These are phyloP conservation scores for Moniliophthora roreri DNA, from an alignment of 1,284 basidiomycete genomes.

Conservation along the genomic window DNA sequence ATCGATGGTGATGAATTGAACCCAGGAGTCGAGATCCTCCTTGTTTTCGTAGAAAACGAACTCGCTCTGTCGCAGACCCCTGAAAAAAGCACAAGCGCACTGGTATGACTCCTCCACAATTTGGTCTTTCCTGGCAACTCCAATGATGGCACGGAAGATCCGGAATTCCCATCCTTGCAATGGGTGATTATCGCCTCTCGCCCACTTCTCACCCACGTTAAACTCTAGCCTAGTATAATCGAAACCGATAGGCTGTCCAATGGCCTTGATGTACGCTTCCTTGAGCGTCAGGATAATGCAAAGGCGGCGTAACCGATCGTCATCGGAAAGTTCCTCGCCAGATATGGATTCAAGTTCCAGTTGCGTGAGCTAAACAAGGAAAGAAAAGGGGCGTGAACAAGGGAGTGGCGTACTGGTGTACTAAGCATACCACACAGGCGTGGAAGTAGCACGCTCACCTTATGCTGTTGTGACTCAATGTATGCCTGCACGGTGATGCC, in stretches of 20 bases:
- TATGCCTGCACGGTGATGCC: slow-evolving; percentile 58
- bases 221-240: slow-evolving; percentile 79
- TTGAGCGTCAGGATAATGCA: slow-evolving; percentile 76
- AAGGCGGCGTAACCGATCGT: slow-evolving; percentile 66
- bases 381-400: background rate
- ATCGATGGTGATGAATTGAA: slow-evolving; percentile 79
- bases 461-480: slow-evolving; percentile 71
- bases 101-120: slow-evolving; percentile 68
- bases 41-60: slow-evolving; percentile 71
- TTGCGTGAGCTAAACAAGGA: slow-evolving; percentile 55
- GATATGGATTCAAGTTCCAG: slow-evolving; percentile 40
- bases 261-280: slow-evolving; percentile 75
- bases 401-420: background rate
- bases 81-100: slow-evolving; percentile 73
- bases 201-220: slow-evolving; percentile 61
- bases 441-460: slow-evolving; percentile 42
- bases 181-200: slow-evolving; percentile 62
- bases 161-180: slow-evolving; percentile 82
- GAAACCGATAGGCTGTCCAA: slow-evolving; percentile 76
- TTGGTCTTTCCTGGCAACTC: slow-evolving; percentile 53
- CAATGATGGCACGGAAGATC: slow-evolving; percentile 70
- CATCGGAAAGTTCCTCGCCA: slow-evolving; percentile 50
- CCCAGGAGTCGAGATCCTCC: slow-evolving; percentile 70
- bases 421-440: slow-evolving; percentile 6
- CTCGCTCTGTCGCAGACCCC: slow-evolving; percentile 58